These are phyloP conservation scores for Rauvolfia tetraphylla DNA, from an alignment of 257 asterid species.

Conservation along the genomic window DNA sequence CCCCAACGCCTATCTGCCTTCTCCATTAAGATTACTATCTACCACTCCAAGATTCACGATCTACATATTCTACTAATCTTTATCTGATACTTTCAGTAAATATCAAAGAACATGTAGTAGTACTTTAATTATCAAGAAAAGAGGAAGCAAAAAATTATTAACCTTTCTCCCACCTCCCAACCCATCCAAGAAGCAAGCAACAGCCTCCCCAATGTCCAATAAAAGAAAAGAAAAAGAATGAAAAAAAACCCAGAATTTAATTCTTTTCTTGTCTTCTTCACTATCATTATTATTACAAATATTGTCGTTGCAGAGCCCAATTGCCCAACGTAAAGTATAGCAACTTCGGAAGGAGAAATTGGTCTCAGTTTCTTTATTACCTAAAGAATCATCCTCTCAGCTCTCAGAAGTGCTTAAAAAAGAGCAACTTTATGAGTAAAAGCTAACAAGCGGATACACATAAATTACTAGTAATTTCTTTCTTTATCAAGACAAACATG, in stretches of 20 bases:
- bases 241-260: too few relatives aligned
- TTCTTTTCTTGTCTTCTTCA: not conserved
- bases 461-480: too few relatives aligned
- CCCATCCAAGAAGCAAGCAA: not conserved
- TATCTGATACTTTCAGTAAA: not conserved
- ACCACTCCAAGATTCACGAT: not conserved
- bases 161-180: too few relatives aligned
- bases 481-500: not conserved
- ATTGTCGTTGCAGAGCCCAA: not conserved
- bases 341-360: not conserved
- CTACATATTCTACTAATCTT: not conserved
- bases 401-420: not conserved
- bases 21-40: not conserved
- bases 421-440: not conserved
- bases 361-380: not conserved
- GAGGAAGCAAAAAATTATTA: too few relatives aligned
- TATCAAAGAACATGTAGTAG: not conserved
- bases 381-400: not conserved
- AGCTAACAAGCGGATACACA: too few relatives aligned
- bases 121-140: too few relatives aligned
- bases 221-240: not conserved
- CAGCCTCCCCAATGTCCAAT: not conserved
- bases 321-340: not conserved
- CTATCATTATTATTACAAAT: not conserved
- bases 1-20: not conserved